phyloP scores from a whole-genome alignment of 2,329 filamentous ascomycete genomes.

The Bipolaris oryzae region DNA sequence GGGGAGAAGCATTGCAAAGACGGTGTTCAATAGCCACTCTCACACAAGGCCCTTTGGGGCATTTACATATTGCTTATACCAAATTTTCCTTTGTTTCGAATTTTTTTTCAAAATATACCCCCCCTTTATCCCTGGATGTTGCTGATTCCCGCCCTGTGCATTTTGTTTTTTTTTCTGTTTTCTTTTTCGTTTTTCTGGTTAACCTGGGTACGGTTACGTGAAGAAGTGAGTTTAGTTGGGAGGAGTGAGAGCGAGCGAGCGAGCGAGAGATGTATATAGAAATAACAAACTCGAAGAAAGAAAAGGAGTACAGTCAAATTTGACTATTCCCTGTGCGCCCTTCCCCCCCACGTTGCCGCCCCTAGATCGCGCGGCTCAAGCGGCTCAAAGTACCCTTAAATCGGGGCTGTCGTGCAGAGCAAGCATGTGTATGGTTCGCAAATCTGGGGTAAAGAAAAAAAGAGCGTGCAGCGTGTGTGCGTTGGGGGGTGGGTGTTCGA shows the following conservation, averaged over 20 bases:
- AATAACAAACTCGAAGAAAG: no score
- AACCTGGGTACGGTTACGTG: background rate
- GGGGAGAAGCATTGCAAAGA: background rate
- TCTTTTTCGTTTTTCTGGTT: background rate
- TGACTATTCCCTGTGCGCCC: background rate
- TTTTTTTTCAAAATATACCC: conserved; percentile 11
- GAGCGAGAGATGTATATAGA: background rate
- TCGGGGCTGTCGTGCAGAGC: no score
- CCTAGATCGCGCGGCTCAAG: background rate
- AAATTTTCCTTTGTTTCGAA: conserved; percentile 37
- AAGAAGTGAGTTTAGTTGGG: background rate
- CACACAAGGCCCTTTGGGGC: conserved; percentile 14
- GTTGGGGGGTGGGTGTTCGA: conserved; percentile 1
- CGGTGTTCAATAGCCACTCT: background rate
- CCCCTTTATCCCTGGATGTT: background rate
- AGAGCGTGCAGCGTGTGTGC: background rate
- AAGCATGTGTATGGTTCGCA: background rate
- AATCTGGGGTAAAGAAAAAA: conserved; percentile 22
- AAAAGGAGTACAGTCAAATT: background rate
- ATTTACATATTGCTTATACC: conserved; percentile 35
- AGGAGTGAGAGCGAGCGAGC: no score
- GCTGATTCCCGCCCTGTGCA: no score
- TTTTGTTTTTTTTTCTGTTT: no score
- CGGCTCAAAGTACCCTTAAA: no score
- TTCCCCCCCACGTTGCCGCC: background rate